Conservation (phyloP, 148 eudicot genomes). For the Selenicereus undatus region DNA sequence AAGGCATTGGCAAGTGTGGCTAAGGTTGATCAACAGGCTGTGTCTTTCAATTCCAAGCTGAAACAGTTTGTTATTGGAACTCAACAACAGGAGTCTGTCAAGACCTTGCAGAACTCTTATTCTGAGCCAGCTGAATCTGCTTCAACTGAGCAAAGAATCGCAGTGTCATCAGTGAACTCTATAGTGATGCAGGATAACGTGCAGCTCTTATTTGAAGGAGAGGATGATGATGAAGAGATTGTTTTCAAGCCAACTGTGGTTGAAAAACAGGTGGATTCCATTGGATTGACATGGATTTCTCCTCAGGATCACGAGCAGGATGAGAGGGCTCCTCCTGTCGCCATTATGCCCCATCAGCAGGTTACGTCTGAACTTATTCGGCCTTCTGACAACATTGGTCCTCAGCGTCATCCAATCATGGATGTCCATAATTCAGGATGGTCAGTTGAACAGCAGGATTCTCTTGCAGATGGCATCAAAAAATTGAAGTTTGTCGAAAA, state of each 20-base stretch:
- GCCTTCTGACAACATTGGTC: constrained; percentile 21
- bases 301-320: constrained; percentile 15
- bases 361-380: constrained; percentile 17
- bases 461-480: constrained; percentile 34
- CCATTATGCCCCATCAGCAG: constrained; percentile 19
- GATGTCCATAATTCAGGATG: constrained; percentile 25
- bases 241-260: constrained; percentile 47
- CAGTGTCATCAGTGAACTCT: constrained; percentile 21
- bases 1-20: constrained; percentile 43
- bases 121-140: constrained; percentile 19
- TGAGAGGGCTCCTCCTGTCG: constrained; percentile 17
- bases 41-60: constrained; percentile 37
- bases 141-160: constrained; percentile 17
- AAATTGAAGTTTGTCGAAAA: constrained; percentile 38
- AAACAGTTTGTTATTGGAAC: constrained; percentile 42
- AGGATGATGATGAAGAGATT: constrained; percentile 58
- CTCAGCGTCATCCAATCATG: constrained; percentile 31
- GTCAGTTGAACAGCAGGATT: constrained; percentile 33
- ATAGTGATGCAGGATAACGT: constrained; percentile 25
- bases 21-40: constrained; percentile 40
- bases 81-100: constrained; percentile 29
- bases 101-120: constrained; percentile 15
- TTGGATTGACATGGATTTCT: constrained; percentile 21
- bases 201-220: constrained; percentile 34
- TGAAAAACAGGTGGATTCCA: constrained; percentile 40